Evolutionary conservation across 108 stramenopile species (phyloP).

Genomic region (Asterionellopsis glacialis): DNA sequence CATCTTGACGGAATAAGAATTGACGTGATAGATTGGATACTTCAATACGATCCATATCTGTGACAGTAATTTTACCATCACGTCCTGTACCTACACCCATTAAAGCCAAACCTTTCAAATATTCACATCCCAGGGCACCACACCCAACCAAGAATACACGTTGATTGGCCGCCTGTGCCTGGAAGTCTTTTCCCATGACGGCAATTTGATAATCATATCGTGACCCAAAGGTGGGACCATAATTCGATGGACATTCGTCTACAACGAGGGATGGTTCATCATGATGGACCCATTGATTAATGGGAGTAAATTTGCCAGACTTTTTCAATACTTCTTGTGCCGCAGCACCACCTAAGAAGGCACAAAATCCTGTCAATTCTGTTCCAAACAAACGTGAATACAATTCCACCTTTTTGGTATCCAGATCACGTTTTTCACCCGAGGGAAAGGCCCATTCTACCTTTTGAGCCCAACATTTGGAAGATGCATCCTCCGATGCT

Average conservation of each 20-base stretch:
- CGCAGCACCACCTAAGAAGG: slow-evolving; percentile 81
- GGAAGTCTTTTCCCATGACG: slow-evolving; percentile 65
- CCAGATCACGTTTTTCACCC: slow-evolving; percentile 53
- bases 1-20: slow-evolving; percentile 82
- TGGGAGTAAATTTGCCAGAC: slow-evolving; percentile 82
- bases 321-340: slow-evolving; percentile 88
- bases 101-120: slow-evolving; percentile 82
- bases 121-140: slow-evolving; percentile 87
- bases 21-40: slow-evolving; percentile 80
- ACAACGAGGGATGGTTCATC: slow-evolving; percentile 43
- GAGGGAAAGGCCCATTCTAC: slow-evolving; percentile 42
- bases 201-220: slow-evolving; percentile 76
- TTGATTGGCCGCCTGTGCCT: slow-evolving; percentile 53
- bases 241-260: slow-evolving; percentile 42
- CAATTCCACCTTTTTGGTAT: slow-evolving; percentile 36
- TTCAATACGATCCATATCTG: slow-evolving; percentile 88
- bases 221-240: slow-evolving; percentile 36
- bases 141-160: slow-evolving; percentile 82
- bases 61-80: slow-evolving; percentile 63
- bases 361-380: slow-evolving; percentile 66
- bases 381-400: slow-evolving; percentile 52
- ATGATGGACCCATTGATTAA: slow-evolving; percentile 62
- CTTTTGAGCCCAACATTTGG: slow-evolving; percentile 36
- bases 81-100: slow-evolving; percentile 74
- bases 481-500: slow-evolving; percentile 20